Evolutionary conservation across 108 stramenopile genomes (phyloP), one percentile per base, ranked within the genome.

Genomic region (Skeletonema costatum): DNA sequence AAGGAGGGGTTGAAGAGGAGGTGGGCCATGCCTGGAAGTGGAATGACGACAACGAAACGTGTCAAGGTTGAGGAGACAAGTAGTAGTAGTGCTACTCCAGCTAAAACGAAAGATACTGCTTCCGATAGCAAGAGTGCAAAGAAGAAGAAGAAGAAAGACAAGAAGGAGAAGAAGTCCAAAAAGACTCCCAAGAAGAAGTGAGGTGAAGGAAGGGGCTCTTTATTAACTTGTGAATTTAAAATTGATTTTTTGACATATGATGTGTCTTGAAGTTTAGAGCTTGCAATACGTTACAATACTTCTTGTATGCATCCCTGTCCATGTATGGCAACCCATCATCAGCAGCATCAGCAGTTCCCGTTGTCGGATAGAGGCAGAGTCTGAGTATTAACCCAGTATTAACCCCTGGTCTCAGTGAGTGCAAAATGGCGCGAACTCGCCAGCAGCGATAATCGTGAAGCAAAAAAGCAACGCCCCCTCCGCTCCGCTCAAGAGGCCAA

Each of bases 1-100:
- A 84, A 76, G n/a, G 75, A 72, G 35, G 93, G 93, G 11, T 66
- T 94, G 74, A 94, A 91, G 58, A 81, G 91, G 36, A 87, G 93
- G 36, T 94, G 93, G 93, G 82, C 53, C 19, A 81, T 81, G 87
- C 82, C 90, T 80, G 60, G 60, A 53, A 35, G 82, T 70, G 39
- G 79, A 9, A 25, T 12, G 30, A 14, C 32, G 17, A 16, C 14
- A 38, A 21, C 32, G n/a, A 56, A 56, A 29, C 53, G 53, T 56
- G 25, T 29, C 2, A 21, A 25, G 9, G 25, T 56, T 21, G 19
- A 25, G 6, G 51, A 53, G 67, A n/a, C 21, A 59, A 29, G 3
- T 16, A 65, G n/a, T 30, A 29, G 13, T 1, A 30, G 36, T 3
- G 51, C 9, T 51, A 44, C 12, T 14, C 4, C 35, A 36, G 29